These are phyloP conservation scores for Malus hybrid DNA, from an alignment of 331 rosid genomes.

Conservation along the genomic window DNA sequence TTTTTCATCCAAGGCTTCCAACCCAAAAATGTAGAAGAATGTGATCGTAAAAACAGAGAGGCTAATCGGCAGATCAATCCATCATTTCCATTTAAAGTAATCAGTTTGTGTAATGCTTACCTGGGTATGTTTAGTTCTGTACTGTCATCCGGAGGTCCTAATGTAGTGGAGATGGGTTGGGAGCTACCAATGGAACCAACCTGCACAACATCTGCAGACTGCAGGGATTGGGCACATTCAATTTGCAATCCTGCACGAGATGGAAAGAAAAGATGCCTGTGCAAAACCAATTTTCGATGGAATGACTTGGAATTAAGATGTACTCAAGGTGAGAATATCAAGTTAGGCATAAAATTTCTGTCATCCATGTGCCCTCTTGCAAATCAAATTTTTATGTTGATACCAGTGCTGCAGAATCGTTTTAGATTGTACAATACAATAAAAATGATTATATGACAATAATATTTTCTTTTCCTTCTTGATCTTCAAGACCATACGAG, in stretches of 20 bases:
- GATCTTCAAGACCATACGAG: neutral
- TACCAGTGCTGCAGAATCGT: no score
- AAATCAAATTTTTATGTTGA: no score
- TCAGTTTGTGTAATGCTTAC: rapidly evolving
- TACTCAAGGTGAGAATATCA: constrained; percentile 15
- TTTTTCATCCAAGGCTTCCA: constrained; percentile 1
- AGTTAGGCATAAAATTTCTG: neutral
- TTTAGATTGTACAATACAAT: no score
- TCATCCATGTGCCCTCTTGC: no score
- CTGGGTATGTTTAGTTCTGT: no score
- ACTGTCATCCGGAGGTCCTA: no score
- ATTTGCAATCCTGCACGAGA: constrained; percentile 6
- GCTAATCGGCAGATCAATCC: rapidly evolving
- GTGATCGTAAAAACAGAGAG: neutral
- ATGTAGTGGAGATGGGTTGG: constrained; percentile 16
- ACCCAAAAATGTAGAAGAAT: rapidly evolving
- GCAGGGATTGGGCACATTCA: constrained; percentile 35
- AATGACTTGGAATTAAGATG: constrained; percentile 2
- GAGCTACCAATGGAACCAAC: constrained; percentile 15
- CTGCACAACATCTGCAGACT: constrained; percentile 4
- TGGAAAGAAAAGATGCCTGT: constrained; percentile 19
- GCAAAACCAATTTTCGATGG: constrained; percentile 27
- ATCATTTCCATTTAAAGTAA: no score
- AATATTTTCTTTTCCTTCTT: neutral
- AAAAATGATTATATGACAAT: no score